Evolutionary conservation across 1,284 basidiomycete genomes (phyloP).

Genomic region (Cryptococcus wingfieldii): DNA sequence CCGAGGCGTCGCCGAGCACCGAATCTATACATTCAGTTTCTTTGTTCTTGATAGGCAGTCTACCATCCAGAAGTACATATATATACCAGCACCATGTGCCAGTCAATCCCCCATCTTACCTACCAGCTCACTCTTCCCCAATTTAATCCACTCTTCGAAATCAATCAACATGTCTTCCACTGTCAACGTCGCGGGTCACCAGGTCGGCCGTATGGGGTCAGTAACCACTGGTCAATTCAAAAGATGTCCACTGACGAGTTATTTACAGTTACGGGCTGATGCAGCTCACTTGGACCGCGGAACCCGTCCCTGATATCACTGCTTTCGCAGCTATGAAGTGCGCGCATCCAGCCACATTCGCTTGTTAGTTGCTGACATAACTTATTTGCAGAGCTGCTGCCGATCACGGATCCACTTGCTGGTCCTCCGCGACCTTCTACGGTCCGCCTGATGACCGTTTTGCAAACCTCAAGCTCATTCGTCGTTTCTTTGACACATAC

Average conservation of each 20-base stretch:
- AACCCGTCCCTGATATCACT: conserved; percentile 54
- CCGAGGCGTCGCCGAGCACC: too few relatives aligned
- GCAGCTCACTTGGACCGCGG: conserved; percentile 50
- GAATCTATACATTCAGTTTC: too few relatives aligned
- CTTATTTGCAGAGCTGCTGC: conserved; percentile 49
- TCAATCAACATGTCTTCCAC: not conserved
- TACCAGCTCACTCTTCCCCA: too few relatives aligned
- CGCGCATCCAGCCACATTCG: not conserved
- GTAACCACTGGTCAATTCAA: not conserved
- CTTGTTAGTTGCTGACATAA: not conserved
- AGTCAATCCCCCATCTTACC: too few relatives aligned
- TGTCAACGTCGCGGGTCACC: conserved; percentile 27
- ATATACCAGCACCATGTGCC: too few relatives aligned
- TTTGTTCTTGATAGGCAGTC: too few relatives aligned
- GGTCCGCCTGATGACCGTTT: conserved; percentile 26
- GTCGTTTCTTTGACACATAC: conserved; percentile 49
- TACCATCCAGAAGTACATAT: too few relatives aligned
- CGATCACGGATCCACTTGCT: conserved; percentile 54
- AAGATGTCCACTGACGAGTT: not conserved
- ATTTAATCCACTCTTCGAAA: too few relatives aligned
- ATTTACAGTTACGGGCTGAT: conserved; percentile 51
- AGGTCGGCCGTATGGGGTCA: conserved; percentile 34
- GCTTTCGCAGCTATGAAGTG: conserved; percentile 60
- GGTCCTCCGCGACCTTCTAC: conserved; percentile 48
- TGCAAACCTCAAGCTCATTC: conserved; percentile 44